A percentile compares a stretch with the other conserved stretches of the same genome.
Conservation (phyloP, 1,284 basidiomycete species). For the Fomitopsis pinicola region DNA sequence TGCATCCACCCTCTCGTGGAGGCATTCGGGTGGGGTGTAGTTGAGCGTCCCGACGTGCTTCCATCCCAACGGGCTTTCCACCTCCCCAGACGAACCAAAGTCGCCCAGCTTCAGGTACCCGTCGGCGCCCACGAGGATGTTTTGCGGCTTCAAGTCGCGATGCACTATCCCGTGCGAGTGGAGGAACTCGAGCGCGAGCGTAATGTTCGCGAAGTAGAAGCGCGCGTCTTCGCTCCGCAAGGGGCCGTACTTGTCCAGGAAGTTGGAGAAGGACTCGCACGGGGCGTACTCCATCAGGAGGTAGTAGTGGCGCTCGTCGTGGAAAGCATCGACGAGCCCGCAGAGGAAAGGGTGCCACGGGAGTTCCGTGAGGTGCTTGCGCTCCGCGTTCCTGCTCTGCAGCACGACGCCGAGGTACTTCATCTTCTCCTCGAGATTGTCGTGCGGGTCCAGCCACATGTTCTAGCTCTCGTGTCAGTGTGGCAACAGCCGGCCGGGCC, state of each 20-base stretch:
- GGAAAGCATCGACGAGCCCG: conserved; percentile 38
- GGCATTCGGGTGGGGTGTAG: conserved; percentile 74
- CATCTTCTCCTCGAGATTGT: conserved; percentile 18
- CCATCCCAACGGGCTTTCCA: conserved; percentile 46
- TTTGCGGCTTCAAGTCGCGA: conserved; percentile 84
- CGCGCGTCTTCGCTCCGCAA: conserved; percentile 28
- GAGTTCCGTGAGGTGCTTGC: conserved; percentile 32
- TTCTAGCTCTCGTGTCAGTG: neutral
- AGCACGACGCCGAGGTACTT: neutral
- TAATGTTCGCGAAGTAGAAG: conserved; percentile 59
- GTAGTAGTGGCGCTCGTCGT: conserved; percentile 44
- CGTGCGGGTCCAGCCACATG: neutral
- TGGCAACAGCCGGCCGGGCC: neutral
- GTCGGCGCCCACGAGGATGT: conserved; percentile 65
- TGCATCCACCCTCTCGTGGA: conserved; percentile 35
- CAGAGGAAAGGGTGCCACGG: conserved; percentile 51
- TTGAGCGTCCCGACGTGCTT: conserved; percentile 53
- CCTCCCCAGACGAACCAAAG: conserved; percentile 61
- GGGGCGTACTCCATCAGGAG: conserved; percentile 44
- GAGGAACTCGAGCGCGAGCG: conserved; percentile 69
- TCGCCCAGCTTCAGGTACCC: conserved; percentile 70
- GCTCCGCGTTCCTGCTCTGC: conserved; percentile 32
- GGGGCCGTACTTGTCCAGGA: conserved; percentile 30
- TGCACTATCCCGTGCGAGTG: conserved; percentile 74
- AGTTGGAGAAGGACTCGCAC: conserved; percentile 34